Conservation (phyloP, 75 land plant species). For the Pseudotsuga menziesii region DNA sequence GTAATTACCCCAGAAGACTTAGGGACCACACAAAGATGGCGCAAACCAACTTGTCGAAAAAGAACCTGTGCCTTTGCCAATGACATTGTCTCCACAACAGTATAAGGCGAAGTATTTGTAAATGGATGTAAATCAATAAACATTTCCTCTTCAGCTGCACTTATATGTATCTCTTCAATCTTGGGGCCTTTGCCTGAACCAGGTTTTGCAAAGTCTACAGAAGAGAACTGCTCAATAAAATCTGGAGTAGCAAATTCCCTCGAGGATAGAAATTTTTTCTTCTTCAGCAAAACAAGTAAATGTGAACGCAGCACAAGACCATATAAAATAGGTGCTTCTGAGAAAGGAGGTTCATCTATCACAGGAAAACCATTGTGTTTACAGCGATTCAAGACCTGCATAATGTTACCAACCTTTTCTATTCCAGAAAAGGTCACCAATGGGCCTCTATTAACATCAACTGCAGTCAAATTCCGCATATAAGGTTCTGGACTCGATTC, state of each 20-base stretch:
- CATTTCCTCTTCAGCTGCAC: constrained; percentile 41
- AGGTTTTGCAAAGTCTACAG: constrained; percentile 34
- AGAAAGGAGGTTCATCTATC: constrained; percentile 30
- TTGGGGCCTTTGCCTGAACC: constrained; percentile 34
- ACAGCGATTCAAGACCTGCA: constrained; percentile 26
- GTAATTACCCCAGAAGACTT: constrained; percentile 30
- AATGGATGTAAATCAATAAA: constrained; percentile 45
- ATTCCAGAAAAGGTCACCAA: constrained; percentile 24
- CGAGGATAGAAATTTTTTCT: constrained; percentile 13
- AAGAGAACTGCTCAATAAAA: constrained; percentile 4
- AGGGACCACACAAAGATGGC: constrained; percentile 66
- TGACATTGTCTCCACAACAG: constrained; percentile 58
- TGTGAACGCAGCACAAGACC: constrained; percentile 45
- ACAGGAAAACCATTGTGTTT: constrained; percentile 49
- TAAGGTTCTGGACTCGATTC: constrained; percentile 44
- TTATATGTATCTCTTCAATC: constrained; percentile 28
- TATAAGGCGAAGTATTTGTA: constrained; percentile 48
- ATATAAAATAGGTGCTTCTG: constrained; percentile 15
- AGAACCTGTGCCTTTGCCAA: constrained; percentile 60
- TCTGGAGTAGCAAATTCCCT: background rate
- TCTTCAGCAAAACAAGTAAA: constrained; percentile 40
- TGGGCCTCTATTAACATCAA: constrained; percentile 37
- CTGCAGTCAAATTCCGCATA: constrained; percentile 38
- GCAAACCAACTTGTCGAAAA: constrained; percentile 59
- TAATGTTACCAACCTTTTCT: constrained; percentile 38